Percentiles rank a stretch among this genome's conserved stretches.
phyloP scores from a whole-genome alignment of 345 rosid genomes.

The Camelina laxa region DNA sequence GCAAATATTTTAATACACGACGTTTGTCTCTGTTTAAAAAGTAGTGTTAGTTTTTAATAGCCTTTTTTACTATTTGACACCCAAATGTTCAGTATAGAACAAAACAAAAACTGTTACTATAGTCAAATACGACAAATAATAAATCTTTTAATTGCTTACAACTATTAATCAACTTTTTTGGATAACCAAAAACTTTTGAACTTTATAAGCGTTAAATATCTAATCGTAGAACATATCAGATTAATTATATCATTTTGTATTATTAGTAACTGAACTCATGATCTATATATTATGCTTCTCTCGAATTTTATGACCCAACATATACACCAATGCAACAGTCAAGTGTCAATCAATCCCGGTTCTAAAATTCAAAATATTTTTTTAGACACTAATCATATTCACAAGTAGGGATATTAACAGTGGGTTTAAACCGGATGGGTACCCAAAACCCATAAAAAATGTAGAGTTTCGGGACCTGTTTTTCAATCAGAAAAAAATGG shows the following conservation, averaged over 20 bases:
- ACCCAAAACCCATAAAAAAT: too few relatives aligned
- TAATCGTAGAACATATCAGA: not conserved
- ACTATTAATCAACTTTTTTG: not conserved
- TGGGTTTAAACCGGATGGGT: too few relatives aligned
- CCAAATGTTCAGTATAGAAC: conserved; percentile 7
- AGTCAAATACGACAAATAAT: not conserved
- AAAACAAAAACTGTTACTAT: not conserved
- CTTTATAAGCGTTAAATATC: not conserved
- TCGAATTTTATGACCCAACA: not conserved
- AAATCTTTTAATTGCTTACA: not conserved
- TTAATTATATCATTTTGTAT: not conserved
- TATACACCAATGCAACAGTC: not conserved
- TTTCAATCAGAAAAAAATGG: too few relatives aligned
- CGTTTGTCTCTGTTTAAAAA: not conserved
- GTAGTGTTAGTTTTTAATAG: not conserved
- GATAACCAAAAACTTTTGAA: not conserved
- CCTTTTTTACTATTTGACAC: conserved; percentile 8
- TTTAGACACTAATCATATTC: too few relatives aligned
- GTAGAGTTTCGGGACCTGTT: too few relatives aligned
- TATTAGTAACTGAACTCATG: not conserved
- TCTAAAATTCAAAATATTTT: too few relatives aligned
- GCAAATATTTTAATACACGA: not conserved
- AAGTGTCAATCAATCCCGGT: too few relatives aligned
- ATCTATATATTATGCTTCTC: not conserved
- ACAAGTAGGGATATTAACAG: too few relatives aligned